Conservation (phyloP, 1,284 basidiomycete genomes). For the Irpex sp. region DNA sequence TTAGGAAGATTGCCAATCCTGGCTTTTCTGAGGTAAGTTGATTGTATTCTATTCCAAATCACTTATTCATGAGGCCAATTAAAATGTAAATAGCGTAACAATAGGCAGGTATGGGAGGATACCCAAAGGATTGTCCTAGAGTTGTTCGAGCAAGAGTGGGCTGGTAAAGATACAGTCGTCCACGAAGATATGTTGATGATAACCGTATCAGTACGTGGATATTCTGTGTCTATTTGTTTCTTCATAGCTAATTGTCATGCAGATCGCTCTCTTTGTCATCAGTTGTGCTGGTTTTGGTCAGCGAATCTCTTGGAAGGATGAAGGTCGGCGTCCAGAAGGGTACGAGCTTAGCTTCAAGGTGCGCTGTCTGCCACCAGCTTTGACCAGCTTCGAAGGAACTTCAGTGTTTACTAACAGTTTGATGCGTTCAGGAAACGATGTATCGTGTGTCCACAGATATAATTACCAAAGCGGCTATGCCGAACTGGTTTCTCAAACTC, state of each 20-base stretch:
- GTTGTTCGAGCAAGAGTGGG: slow-evolving; percentile 35
- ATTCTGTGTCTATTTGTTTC: not conserved
- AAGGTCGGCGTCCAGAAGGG: slow-evolving; percentile 35
- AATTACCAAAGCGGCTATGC: slow-evolving; percentile 39
- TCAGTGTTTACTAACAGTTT: too few species aligned
- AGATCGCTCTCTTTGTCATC: slow-evolving; percentile 57
- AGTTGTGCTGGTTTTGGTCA: slow-evolving; percentile 56
- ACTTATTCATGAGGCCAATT: not conserved
- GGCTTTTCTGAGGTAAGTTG: slow-evolving; percentile 38
- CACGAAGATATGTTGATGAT: slow-evolving; percentile 30
- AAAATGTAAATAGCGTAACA: slow-evolving; percentile 32
- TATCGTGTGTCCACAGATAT: slow-evolving; percentile 41
- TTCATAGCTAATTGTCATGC: not conserved
- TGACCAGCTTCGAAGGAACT: too few species aligned
- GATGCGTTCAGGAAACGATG: slow-evolving; percentile 32
- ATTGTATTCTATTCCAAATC: not conserved
- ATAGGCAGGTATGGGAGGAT: slow-evolving; percentile 54
- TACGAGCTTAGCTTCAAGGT: slow-evolving; percentile 54
- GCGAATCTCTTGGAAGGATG: slow-evolving; percentile 46
- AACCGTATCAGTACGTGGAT: slow-evolving; percentile 41
- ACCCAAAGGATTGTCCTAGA: slow-evolving; percentile 35
- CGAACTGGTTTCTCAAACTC: slow-evolving; percentile 36
- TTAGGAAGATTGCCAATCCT: slow-evolving; percentile 44
- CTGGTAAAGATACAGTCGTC: slow-evolving; percentile 23
- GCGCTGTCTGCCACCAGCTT: not conserved